Evolutionary conservation across 2,329 filamentous ascomycete species (phyloP).

Genomic region (Biscogniauxia sp.): DNA sequence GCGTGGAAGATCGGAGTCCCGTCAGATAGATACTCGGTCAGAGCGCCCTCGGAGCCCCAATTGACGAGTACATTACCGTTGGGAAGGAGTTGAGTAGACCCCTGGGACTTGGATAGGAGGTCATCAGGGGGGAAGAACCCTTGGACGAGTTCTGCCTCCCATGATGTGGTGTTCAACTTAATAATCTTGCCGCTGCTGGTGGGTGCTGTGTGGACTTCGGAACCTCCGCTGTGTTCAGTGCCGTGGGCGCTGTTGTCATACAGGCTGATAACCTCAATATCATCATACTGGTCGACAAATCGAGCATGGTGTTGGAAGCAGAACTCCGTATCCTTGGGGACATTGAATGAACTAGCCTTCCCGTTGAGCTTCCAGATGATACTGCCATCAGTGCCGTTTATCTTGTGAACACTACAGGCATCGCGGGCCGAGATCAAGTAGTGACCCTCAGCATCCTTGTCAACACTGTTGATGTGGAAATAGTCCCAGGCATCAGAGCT

Average conservation of each 20-base stretch:
- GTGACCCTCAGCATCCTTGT: conserved; percentile 49
- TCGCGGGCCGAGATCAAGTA: conserved; percentile 55
- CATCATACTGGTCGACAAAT: conserved; percentile 39
- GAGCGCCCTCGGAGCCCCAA: conserved; percentile 49
- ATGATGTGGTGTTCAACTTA: conserved; percentile 43
- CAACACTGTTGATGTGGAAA: conserved; percentile 56
- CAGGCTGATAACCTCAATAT: conserved; percentile 49
- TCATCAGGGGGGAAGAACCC: conserved; percentile 48
- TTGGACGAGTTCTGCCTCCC: conserved; percentile 45
- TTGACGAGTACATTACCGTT: conserved; percentile 46
- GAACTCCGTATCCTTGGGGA: conserved; percentile 38
- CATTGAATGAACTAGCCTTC: conserved; percentile 40
- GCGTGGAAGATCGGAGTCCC: conserved; percentile 9
- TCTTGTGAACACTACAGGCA: conserved; percentile 44
- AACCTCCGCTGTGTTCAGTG: conserved; percentile 38
- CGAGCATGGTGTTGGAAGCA: conserved; percentile 53
- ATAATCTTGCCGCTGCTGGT: conserved; percentile 48
- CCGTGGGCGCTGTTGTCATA: conserved; percentile 53
- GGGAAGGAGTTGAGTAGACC: conserved; percentile 31
- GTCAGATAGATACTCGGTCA: conserved; percentile 41
- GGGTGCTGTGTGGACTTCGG: conserved; percentile 22
- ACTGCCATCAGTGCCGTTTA: conserved; percentile 45
- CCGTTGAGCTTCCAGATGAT: conserved; percentile 55
- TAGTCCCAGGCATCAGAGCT: conserved; percentile 39
- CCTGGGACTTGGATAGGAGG: conserved; percentile 48